Evolutionary conservation across 768 basidiomycete species (phyloP).

Genomic region (Tulasnella sp.): DNA sequence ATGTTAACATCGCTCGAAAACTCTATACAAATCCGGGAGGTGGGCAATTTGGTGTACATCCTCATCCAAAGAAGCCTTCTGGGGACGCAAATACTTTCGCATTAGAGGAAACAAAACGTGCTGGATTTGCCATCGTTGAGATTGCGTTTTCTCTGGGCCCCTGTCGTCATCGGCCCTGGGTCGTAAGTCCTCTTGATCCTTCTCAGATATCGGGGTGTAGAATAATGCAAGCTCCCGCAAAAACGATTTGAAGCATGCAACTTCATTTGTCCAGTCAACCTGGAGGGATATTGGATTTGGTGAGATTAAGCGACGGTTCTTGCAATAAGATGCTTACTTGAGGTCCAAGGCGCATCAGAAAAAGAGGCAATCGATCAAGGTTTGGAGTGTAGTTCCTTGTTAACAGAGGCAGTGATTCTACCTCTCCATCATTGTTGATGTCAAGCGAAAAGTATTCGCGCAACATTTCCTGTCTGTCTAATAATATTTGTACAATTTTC

Average conservation of each 20-base stretch:
- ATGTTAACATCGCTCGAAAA: constrained; percentile 78
- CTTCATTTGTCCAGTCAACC: constrained; percentile 83
- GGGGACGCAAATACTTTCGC: constrained; percentile 58
- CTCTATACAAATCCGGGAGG: constrained; percentile 82
- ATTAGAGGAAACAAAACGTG: constrained; percentile 82
- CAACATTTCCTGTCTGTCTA: constrained; percentile 65
- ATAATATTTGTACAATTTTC: constrained; percentile 52
- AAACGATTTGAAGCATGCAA: constrained; percentile 73
- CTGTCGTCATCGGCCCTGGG: constrained; percentile 7
- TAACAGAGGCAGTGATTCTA: constrained; percentile 72
- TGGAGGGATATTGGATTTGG: constrained; percentile 24
- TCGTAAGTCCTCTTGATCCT: constrained; percentile 19
- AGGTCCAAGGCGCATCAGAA: constrained; percentile 86
- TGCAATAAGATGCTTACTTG: constrained; percentile 38
- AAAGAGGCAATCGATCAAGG: constrained; percentile 75
- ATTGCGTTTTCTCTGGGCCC: constrained; percentile 34
- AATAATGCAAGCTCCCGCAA: constrained; percentile 85
- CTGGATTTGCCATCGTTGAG: constrained; percentile 75
- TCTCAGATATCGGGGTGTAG: constrained; percentile 33
- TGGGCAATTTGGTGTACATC: constrained; percentile 83
- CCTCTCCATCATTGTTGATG: constrained; percentile 49
- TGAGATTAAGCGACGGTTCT: neutral
- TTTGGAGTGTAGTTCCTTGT: constrained; percentile 83
- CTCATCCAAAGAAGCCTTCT: constrained; percentile 47
- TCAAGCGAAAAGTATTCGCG: constrained; percentile 78